Evolutionary conservation across 1,284 basidiomycete genomes (phyloP).

Genomic region (Apiotrichum akiyoshidainum): DNA sequence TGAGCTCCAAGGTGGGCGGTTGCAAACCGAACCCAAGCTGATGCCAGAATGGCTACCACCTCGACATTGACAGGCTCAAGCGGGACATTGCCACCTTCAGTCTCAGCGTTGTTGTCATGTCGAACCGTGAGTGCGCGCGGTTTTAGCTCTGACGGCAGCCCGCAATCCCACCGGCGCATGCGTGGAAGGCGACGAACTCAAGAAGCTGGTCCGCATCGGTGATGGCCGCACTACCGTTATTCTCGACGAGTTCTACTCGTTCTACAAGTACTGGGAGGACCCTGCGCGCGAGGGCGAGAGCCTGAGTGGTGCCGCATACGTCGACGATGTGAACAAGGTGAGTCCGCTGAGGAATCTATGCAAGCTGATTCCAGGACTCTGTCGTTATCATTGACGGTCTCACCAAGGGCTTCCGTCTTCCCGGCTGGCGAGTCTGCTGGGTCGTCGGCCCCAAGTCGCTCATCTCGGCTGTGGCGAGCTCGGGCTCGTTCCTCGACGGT

Average conservation of each 20-base stretch:
- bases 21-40: neutral
- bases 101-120: slow-evolving; percentile 78
- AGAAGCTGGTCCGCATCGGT: slow-evolving; percentile 66
- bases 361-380: slow-evolving; percentile 56
- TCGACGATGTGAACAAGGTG: slow-evolving; percentile 78
- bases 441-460: slow-evolving; percentile 90
- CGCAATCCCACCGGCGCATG: slow-evolving; percentile 70
- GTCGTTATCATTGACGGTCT: slow-evolving; percentile 85
- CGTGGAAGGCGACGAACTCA: slow-evolving; percentile 69
- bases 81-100: slow-evolving; percentile 54
- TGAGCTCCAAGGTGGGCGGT: slow-evolving; percentile 14
- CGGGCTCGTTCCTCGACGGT: slow-evolving; percentile 82
- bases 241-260: slow-evolving; percentile 70
- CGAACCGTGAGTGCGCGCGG: slow-evolving; percentile 56
- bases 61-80: slow-evolving; percentile 61
- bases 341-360: slow-evolving; percentile 12
- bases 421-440: slow-evolving; percentile 93
- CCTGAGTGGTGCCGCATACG: slow-evolving; percentile 74
- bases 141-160: slow-evolving; percentile 9
- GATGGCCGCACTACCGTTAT: slow-evolving; percentile 69
- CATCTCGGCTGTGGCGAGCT: slow-evolving; percentile 79
- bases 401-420: slow-evolving; percentile 76
- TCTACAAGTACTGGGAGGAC: slow-evolving; percentile 77
- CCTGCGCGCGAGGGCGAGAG: slow-evolving; percentile 71
- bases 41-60: slow-evolving; percentile 59